Base-by-base conservation (phyloP, 2,329 filamentous ascomycete species). In the Claviceps purpurea region DNA sequence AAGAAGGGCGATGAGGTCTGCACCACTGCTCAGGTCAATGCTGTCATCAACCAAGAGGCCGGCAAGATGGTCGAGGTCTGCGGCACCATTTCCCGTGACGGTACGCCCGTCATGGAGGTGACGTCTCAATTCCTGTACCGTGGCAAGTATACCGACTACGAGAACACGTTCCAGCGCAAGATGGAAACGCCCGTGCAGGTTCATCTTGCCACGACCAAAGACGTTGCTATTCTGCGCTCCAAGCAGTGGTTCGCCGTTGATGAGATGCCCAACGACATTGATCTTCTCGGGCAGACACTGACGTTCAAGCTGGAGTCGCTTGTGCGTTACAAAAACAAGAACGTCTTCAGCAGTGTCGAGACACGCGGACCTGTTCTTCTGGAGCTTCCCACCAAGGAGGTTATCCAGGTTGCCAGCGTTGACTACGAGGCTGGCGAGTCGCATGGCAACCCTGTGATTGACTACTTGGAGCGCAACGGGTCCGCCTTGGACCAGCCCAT, bases 41-140 rank as follows among this genome's bases (percentile, higher is more conserved):
- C 93, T 16, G 89, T 98, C 62, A 85, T 98, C 74, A 98, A 97
- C 73, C 90, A 98, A 68, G 89, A 95, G 14, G 89, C 93, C 55
- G 93, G 93, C 47, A 98, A 98, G 77, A 96, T 98, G 90, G 94
- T 98, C 18, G 94, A 98, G 70, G 91, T 98, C n/a, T 96, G 90
- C 63, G 93, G 93, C 56, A 98, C 93, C 5, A 95, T 98, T 62
- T 85, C 79, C 51, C 85, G 93, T 44, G 82, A 90, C 51, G 85
- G 85, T 26, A 70, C 87, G 67, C 77, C 89, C 5, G 89, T 98
- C 56, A 98, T 98, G 93, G 89, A 98, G 66, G 93, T 98, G 30
- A 97, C 90, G 13, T 96, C 89, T 56, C 93, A 98, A 69, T 98
- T 98, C 78, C 70, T 98, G 62, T 98, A 98, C 76, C 85, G 94